Conservation (phyloP, 2,329 filamentous ascomycete genomes). For the Penicillium sp. region DNA sequence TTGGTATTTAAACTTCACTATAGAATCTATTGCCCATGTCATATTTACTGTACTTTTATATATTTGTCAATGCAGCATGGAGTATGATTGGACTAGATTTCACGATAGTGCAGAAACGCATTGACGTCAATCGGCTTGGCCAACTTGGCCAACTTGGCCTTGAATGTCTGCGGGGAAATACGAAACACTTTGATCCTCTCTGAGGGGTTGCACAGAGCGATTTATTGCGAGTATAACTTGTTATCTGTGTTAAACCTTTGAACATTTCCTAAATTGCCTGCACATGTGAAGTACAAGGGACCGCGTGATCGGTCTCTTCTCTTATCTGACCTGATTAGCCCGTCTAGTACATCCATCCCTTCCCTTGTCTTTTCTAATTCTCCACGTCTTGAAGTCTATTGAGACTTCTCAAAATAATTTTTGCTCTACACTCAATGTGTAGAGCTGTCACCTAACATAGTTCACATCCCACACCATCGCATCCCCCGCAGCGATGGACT, state of each 20-base stretch:
- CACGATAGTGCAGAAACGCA: neutral
- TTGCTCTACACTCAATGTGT: neutral
- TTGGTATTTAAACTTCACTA: neutral
- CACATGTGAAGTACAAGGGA: no score
- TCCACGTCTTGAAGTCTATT: neutral
- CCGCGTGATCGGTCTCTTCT: neutral
- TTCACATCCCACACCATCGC: neutral
- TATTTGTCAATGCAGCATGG: neutral
- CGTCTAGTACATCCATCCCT: neutral
- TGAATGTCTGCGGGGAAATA: constrained; percentile 6
- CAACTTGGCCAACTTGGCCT: neutral
- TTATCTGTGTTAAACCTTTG: neutral
- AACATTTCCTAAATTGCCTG: neutral
- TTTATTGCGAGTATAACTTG: neutral
- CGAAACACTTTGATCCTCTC: neutral
- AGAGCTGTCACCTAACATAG: neutral
- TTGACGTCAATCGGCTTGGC: constrained; percentile 4
- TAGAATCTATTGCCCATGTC: neutral
- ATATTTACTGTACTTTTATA: neutral
- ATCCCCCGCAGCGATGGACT: constrained; percentile 35
- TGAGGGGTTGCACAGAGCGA: neutral
- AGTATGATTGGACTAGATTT: neutral
- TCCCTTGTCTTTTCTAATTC: neutral
- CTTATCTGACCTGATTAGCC: neutral
- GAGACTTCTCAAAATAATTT: neutral